Conservation (phyloP, 1,284 basidiomycete genomes). For the Apiotrichum porosum region DNA sequence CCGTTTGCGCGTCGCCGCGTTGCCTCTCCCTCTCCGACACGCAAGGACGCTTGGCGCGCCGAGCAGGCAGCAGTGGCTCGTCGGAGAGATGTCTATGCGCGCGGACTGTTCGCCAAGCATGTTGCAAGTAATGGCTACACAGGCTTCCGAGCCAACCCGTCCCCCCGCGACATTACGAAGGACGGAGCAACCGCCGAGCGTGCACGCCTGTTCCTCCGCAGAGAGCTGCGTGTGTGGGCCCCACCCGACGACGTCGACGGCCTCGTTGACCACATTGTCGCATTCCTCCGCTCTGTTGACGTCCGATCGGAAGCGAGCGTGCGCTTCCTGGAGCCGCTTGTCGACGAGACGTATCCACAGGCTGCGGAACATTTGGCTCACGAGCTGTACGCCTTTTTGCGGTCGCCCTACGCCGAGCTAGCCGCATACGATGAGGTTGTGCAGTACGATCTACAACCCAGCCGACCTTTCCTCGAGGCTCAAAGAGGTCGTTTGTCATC, state of each 20-base stretch:
- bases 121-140: conserved; percentile 77
- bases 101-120: conserved; percentile 78
- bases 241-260: conserved; percentile 68
- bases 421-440: conserved; percentile 71
- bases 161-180: conserved; percentile 57
- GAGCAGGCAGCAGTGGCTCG: conserved; percentile 44
- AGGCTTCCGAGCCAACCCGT: conserved; percentile 72
- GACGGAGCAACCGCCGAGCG: conserved; percentile 42
- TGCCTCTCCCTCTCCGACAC: conserved; percentile 1
- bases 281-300: conserved; percentile 79
- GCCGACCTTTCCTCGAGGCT: not conserved
- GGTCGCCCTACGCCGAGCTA: conserved; percentile 76
- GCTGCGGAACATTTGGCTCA: conserved; percentile 87
- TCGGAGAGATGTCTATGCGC: conserved; percentile 64
- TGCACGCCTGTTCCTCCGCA: conserved; percentile 70
- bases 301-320: conserved; percentile 79
- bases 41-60: not conserved
- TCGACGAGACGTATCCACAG: conserved; percentile 59
- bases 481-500: not conserved
- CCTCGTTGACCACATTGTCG: conserved; percentile 65
- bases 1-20: conserved; percentile 8
- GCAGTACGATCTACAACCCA: conserved; percentile 49
- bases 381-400: conserved; percentile 77
- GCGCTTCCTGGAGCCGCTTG: conserved; percentile 72
- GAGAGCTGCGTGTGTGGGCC: conserved; percentile 78